Base-by-base conservation (phyloP, 805 yeast species). In the Starmerella roubikii region DNA sequence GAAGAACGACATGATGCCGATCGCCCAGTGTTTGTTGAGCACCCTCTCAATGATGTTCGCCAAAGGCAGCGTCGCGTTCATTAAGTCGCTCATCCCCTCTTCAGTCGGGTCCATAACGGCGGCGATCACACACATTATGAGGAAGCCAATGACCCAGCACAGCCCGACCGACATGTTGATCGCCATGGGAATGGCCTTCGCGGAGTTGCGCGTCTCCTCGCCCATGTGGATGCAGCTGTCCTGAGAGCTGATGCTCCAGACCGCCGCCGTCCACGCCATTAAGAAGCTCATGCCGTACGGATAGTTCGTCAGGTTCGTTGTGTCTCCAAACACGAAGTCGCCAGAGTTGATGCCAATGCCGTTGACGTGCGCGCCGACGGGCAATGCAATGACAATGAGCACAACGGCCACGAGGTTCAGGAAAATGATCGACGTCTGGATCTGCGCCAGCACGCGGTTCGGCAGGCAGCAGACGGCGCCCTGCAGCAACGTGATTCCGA, bases 161-260 rank as follows among this genome's bases (percentile, higher is more conserved):
- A 64, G 64, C n/a, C 64, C 44, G 35, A 75, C 72, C 4, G 81
- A 69, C 21, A 74, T 67, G 19, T 72, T 58, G 34, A 78, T 76
- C 31, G 82, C 84, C 34, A 71, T 58, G 4, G 85, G 83, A 4
- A 76, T 76, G 11, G 79, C 72, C 36, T 62, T 63, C 3, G 73
- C 62, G 18, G 84, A 78, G 51, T 75, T 70, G 38, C 64, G 62
- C 20, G 78, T 78, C 55, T 78, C 84, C 55, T 78, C 86, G 18
- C 78, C 65, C 72, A 76, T 72, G 59, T 78, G 84, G 36, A 78
- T 74, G 50, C 78, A 73, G 7, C 80, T 70, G 54, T 78, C 85
- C 54, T 76, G 77, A 0, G 79, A 74, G 20, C 80, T 79, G 53
- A 78, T 76, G 16, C 82, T 75, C 85, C 86, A 78, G 42, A 76